Base-by-base conservation (phyloP, 148 eudicot genomes). In the Dianthus caryophyllus region DNA sequence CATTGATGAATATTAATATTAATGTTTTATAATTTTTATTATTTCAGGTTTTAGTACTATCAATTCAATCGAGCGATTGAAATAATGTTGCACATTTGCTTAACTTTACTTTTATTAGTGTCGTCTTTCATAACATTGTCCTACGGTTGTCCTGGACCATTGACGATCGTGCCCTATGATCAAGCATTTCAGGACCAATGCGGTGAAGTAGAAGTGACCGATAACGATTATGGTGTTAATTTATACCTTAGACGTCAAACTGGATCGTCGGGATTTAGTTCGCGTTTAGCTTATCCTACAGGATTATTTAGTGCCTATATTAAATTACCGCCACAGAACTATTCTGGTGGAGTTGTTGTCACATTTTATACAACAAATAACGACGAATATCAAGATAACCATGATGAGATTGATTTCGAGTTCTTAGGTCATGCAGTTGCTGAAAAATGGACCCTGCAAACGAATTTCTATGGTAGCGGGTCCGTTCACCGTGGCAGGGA, bases 401-500 rank as follows among this genome's bases (percentile, higher is more conserved):
- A 80, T 51, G 83, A 80, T 49, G 83, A 80, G 55, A 36, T 80
- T 16, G 83, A 80, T 61, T 69, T 80, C 26, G 83, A 80, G 72
- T 80, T 76, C 49, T 59, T 80, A 39, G 83, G 83, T 14, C 70
- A 77, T 31, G 14, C 29, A n/a, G 12, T 55, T 6, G 70, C 72
- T 55, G 49, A 67, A 16, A 64, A 69, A 16, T 80, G 79, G 79
- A 46, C 38, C 11, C 39, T 77, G 30, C 83, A 76, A 24, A 80
- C 83, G 5, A 80, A 80, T 50, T 53, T 76, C 5, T 80, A 61
- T 29, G 83, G 83, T 12, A 76, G 74, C 56, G 83, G 83, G 31
- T 70, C 78, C 17, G 73, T 66, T 4, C 25, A 8, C 18, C 67
- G 74, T 26, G 78, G 78, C 38, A 76, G 83, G 46, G 83, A 80